Base-by-base conservation (phyloP, 2,329 filamentous ascomycete genomes). In the Gremmenia infestans region DNA sequence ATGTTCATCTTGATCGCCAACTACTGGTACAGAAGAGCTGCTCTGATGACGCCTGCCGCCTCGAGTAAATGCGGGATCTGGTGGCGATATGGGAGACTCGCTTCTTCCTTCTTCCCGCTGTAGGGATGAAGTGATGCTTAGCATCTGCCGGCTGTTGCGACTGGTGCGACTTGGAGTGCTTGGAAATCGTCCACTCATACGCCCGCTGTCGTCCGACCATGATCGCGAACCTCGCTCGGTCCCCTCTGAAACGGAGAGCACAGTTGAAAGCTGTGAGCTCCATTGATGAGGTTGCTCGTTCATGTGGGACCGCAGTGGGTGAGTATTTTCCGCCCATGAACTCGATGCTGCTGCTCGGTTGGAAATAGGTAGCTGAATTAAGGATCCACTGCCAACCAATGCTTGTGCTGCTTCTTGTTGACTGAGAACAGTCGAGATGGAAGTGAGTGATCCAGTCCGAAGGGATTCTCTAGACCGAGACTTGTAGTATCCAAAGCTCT, bases 251-350 rank as follows among this genome's bases (percentile, higher is more conserved):
- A 84, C 83, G 36, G 83, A 86, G 69, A 79, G 73, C 58, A 86
- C 82, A 46, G 82, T 84, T 40, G 83, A 86, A 43, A 86, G 74
- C 69, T 84, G 81, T 46, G 80, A 80, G 70, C 81, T 84, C 81
- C 82, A 85, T 76, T 81, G 80, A 65, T 83, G 81, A 54, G 77
- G 75, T 56, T 75, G 70, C 48, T 75, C 67, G 60, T 78, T 65
- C 75, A 81, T 81, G 63, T 68, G 71, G 64, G 68, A 65, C 55
- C 66, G 66, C 58, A 62, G 61, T 60, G 67, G 64, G 68, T 60
- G 63, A 56, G 55, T 59, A 52, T 64, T 62, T 56, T 67, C 64
- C 60, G 67, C 66, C 68, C 69, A 68, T 68, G 71, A 71, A 68
- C 64, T 67, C 54, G 63, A 60, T 55, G 54, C 59, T 23, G 55